A percentile compares a stretch with the other conserved stretches of the same genome.
Evolutionary conservation across 345 rosid species (phyloP).

Genomic region (Syzygium aqueum): DNA sequence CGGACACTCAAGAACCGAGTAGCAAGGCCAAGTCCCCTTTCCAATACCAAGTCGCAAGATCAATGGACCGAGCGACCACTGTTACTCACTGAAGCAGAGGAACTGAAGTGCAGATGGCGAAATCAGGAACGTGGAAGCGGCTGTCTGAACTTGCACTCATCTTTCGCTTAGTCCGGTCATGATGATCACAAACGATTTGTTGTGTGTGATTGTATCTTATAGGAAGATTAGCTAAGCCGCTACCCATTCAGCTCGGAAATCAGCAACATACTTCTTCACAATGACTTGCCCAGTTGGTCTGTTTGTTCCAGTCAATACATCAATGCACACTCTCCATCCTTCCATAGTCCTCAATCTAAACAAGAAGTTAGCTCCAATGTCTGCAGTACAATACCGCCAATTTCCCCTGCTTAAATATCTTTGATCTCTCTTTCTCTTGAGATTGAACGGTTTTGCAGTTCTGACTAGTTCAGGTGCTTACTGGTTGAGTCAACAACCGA

Average conservation of each 20-base stretch:
- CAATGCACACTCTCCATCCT: background rate
- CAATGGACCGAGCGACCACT: background rate
- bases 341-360: background rate
- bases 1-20: background rate
- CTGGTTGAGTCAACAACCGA: background rate
- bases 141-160: background rate
- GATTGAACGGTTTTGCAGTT: background rate
- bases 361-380: background rate
- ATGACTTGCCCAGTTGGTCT: background rate
- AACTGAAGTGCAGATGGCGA: background rate
- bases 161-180: background rate
- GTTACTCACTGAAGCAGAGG: background rate
- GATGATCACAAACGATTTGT: background rate
- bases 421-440: background rate
- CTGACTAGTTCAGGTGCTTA: background rate
- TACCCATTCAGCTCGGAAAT: background rate
- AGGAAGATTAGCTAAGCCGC: background rate
- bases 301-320: background rate
- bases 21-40: background rate
- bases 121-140: background rate
- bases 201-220: background rate
- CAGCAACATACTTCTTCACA: background rate
- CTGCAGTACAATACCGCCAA: background rate
- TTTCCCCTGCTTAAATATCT: background rate
- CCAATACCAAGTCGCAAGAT: background rate